These are phyloP conservation scores for Symbiodinium natans DNA, from an alignment of 73 alveolate species.

Conservation along the genomic window DNA sequence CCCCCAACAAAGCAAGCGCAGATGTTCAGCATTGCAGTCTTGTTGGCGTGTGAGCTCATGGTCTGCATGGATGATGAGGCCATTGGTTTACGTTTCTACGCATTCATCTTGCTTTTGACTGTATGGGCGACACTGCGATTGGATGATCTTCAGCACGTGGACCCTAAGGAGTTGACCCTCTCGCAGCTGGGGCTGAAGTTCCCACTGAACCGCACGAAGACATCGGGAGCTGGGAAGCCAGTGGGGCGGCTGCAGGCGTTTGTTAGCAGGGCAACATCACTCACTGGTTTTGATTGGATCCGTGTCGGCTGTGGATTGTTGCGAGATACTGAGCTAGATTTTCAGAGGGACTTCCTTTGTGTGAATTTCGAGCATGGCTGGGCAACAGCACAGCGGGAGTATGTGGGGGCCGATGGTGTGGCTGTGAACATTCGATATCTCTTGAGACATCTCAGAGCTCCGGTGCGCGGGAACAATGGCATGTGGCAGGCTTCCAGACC, in stretches of 20 bases:
- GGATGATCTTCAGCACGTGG: background rate
- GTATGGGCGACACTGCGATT: background rate
- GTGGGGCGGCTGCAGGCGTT: background rate
- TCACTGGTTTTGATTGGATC: background rate
- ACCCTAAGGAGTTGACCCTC: background rate
- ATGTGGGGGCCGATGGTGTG: background rate
- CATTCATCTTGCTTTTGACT: background rate
- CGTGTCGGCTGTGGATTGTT: background rate
- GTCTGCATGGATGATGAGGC: background rate
- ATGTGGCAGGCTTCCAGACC: background rate
- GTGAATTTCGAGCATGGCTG: too few relatives aligned
- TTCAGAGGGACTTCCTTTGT: background rate
- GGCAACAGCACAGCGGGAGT: background rate
- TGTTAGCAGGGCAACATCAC: background rate
- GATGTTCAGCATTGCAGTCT: background rate
- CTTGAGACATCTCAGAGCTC: background rate
- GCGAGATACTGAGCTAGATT: background rate
- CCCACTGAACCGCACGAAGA: background rate
- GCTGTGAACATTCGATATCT: background rate
- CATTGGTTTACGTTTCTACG: background rate
- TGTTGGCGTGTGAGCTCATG: background rate
- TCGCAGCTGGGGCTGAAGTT: background rate
- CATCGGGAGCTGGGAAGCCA: conserved; percentile 2
- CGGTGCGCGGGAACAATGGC: background rate
- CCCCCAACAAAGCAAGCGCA: background rate